Evolutionary conservation across 2,329 filamentous ascomycete genomes (phyloP), one percentile per base, ranked within the genome.

Genomic region (Ophiostoma perfectum): DNA sequence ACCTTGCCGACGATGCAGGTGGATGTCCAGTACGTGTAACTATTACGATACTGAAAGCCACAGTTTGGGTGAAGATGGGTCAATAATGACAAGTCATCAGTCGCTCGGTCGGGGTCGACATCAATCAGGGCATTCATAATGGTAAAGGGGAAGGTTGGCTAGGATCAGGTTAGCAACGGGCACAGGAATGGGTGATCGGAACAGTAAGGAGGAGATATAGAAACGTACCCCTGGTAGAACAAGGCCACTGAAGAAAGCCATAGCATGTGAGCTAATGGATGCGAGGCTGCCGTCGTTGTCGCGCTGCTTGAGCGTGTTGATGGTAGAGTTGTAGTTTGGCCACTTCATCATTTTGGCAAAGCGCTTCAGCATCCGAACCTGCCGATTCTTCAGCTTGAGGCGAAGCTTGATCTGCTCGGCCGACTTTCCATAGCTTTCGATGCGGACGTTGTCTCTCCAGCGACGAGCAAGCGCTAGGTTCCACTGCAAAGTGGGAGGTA

Each of bases 71-170:
- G 84, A 72, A 89, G 82, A 73, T 91, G 88, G 1, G 87, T 88
- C 8, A 93, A 82, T 45, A 89, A 82, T 11, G 87, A 86, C 16
- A 92, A 83, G 7, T 86, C 80, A 70, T 89, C 85, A 5, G 85
- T 86, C 3, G 86, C 87, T 4, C 83, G 83, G 74, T 91, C 89
- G 1, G 87, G 86, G 73, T 92, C 90, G 73, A 90, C 86, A 75
- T 92, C 90, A 71, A 92, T 87, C 60, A 93, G 81, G 4, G 89
- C 85, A 75, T 92, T 92, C 88, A 93, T 92, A 63, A 91, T 86
- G 49, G 92, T 83, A 78, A 90, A 93, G 2, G 90, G 88, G 63
- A 91, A 86, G 0, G 85, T 87, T 4, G 82, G 79, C 82, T 60
- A 27, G 5, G 5, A 3, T 27, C 11, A 14, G 38, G 36, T 60